Evolutionary conservation across 2,329 filamentous ascomycete species (phyloP), one percentile per base, ranked within the genome.

Genomic region (Sclerotinia glacialis): DNA sequence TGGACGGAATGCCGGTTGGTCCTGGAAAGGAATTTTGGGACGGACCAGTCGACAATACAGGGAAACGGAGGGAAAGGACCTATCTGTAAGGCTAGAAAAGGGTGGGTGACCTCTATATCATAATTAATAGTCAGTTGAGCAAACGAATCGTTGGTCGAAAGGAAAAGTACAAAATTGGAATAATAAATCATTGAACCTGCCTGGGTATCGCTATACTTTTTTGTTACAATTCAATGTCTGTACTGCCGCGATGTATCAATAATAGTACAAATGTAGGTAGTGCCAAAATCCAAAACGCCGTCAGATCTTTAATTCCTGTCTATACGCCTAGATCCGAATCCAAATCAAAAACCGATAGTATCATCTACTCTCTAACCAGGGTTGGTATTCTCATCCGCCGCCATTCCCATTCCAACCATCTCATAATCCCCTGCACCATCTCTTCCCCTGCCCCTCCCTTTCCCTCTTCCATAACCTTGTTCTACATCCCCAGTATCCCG

Each of bases 371-470:
- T 68, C 66, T 52, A 67, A 68, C 55, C 61, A 42, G 60, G 31
- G 49, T 66, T 52, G 23, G 49, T 67, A 40, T 72, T 72, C 28
- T 67, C 74, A 37, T 75, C 74, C 11, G 70, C 76, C 67, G 83
- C 83, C 74, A 86, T 79, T 50, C 80, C 79, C 53, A 65, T 61
- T n/a, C 58, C 58, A 12, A 84, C 83, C 86, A 90, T 89, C 76
- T 90, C 88, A 76, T 90, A 90, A 69, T 86, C 85, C 16, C 83
- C 85, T 0, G 78, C 81, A 0, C 83, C 82, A 69, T 86, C 84
- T 62, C 82, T 79, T 0, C 83, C 82, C 66, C 85, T 79, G 0
- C 82, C 85, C 49, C 83, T 78, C 0, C 82, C 81, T 40, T 83
- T 76, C 0, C 84, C 84, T 59, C 82, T 76, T 6, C 79, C 77